Evolutionary conservation across 352 stramenopile genomes (phyloP), one percentile per base, ranked within the genome.

Genomic region (Hyaloperonospora brassicae): DNA sequence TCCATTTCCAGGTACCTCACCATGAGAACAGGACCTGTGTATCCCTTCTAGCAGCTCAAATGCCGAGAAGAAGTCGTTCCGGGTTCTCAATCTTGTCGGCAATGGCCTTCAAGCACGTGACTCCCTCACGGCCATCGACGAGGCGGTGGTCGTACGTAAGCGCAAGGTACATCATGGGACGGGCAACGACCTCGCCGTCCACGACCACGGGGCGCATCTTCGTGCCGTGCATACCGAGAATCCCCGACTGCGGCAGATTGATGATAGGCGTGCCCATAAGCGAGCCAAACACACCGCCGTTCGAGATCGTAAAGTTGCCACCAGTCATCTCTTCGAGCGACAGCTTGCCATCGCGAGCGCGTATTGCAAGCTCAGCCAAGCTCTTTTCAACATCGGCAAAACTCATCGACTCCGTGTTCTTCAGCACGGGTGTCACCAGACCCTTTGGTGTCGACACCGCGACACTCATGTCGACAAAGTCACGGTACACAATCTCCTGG

Each of bases 151-250:
- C 97, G 75, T 99, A 99, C 50, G 96, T 99, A 48, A 99, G 84
- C 40, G 97, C 97, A 43, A 99, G 74, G 78, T 99, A 99, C 96
- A 99, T 99, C 95, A 99, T 99, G 27, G 97, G 97, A 41, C 96
- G 72, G 8, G 95, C 93, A 25, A 98, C 93, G 47, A 99, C 88
- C 68, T 98, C 76, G 38, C 39, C 39, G 14, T 93, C 83, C 42
- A 84, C 75, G 25, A 98, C 96, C 0, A 98, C 93, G 10, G 95
- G 81, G 46, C 96, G 81, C 87, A 98, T 97, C 79, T 99, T 98
- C 46, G 95, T 99, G 21, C 87, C 95, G 75, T 99, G 97, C 97
- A 99, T 99, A 61, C 97, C 97, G 44, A 99, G 86, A 70, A 99
- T 98, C 48, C 93, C 97, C 25, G 83, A 96, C 72, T 99, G 97